Evolutionary conservation across 2,329 filamentous ascomycete genomes (phyloP), one percentile per base, ranked within the genome.

Genomic region (Lasiodiplodia hormozganensis): DNA sequence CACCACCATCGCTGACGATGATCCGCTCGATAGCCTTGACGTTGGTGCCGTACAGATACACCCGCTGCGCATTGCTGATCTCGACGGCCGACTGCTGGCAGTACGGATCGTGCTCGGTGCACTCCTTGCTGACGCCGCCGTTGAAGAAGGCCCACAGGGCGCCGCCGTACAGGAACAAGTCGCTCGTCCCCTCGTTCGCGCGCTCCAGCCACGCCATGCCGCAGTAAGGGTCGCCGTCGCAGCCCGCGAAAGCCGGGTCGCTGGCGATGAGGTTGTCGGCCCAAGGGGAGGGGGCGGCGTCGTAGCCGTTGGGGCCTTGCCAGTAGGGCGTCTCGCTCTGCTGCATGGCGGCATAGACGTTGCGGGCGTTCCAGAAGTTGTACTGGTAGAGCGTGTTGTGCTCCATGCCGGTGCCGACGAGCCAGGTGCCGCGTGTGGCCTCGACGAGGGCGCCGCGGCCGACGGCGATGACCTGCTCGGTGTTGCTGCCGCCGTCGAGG

Each of bases 241-340:
- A 76, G 18, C 71, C 70, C 2, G 71, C 52, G 71, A 75, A 71
- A 73, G 77, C 64, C 70, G 78, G 74, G 23, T 77, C 74, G 52
- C 75, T 77, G 2, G 75, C 73, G 7, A 74, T 71, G 11, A 65
- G 69, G 52, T 78, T 76, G 65, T 78, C 74, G 69, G 74, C 76
- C 80, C 82, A 84, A 2, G 83, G 83, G 3, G 74, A 72, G 6
- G 82, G 82, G 16, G 67, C 4, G 81, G 79, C 28, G 72, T 69
- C 2, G 62, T 60, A 72, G 76, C 76, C 78, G 70, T 38, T 40
- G 28, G 47, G 38, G 1, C 67, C 67, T 70, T 83, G 78, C 71
- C 76, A 76, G 73, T 86, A 87, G 54, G 86, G 86, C 11, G 86
- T 87, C 76, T 88, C 86, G 56, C 81, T 82, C 76, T 88, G 85